Conservation (phyloP, 768 basidiomycete species). For the Phaeotremella fagi region DNA sequence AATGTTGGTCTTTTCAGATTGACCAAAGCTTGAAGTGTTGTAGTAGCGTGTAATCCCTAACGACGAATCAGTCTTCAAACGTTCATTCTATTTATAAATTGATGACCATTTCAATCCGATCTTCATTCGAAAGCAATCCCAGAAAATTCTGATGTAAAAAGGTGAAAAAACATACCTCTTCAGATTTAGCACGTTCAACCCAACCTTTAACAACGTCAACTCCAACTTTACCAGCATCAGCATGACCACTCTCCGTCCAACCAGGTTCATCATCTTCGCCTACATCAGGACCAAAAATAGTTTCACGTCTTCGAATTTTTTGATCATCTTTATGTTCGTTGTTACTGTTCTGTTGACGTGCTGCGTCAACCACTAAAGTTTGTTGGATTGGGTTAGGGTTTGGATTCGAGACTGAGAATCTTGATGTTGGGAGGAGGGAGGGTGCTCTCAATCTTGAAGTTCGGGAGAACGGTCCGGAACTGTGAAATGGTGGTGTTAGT, state of each 20-base stretch:
- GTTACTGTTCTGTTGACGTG: conserved; percentile 4
- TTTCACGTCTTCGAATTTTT: conserved; percentile 60
- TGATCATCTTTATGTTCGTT: conserved; percentile 1
- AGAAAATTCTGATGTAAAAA: too few relatives aligned
- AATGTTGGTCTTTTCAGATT: conserved; percentile 89
- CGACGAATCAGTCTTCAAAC: neutral
- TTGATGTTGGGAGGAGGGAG: conserved; percentile 24
- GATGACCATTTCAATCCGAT: too few relatives aligned
- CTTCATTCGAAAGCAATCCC: too few relatives aligned
- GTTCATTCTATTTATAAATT: neutral
- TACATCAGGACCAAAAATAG: conserved; percentile 86
- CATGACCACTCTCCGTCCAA: conserved; percentile 53
- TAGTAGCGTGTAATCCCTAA: conserved; percentile 75
- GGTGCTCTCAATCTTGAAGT: conserved; percentile 31
- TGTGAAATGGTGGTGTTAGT: conserved; percentile 5
- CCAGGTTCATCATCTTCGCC: conserved; percentile 57
- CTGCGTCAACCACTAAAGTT: conserved; percentile 39
- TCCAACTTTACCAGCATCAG: conserved; percentile 56
- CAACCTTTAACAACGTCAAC: conserved; percentile 75
- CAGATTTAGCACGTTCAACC: conserved; percentile 68
- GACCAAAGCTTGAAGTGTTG: conserved; percentile 87
- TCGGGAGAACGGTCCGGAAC: conserved; percentile 36
- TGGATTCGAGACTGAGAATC: conserved; percentile 5
- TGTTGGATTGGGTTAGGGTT: conserved; percentile 20
- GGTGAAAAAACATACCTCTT: conserved; percentile 69